These are phyloP conservation scores for Trypanosoma grayi DNA, from an alignment of 208 protist species.

Conservation along the genomic window DNA sequence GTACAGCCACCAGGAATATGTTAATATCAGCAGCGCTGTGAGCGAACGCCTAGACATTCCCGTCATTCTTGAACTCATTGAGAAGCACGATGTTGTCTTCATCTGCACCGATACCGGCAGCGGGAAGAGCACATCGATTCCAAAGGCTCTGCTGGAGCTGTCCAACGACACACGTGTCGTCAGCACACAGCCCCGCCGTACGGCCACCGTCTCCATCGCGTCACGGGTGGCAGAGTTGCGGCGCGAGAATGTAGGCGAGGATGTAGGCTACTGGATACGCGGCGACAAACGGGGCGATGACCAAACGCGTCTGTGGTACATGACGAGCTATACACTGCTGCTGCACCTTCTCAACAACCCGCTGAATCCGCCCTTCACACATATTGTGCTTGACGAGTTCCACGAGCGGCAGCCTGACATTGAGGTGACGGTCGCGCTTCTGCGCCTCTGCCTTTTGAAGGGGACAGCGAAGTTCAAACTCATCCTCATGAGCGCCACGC, in stretches of 20 bases:
- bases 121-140: conserved; percentile 39
- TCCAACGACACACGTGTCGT: conserved; percentile 26
- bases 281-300: conserved; percentile 40
- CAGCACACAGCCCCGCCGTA: conserved; percentile 29
- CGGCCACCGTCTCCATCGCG: conserved; percentile 33
- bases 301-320: conserved; percentile 47
- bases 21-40: conserved; percentile 39
- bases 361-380: conserved; percentile 38
- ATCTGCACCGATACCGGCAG: conserved; percentile 46
- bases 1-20: conserved; percentile 48
- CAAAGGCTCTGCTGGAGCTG: conserved; percentile 36
- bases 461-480: conserved; percentile 87
- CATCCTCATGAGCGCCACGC: conserved; percentile 97
- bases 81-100: conserved; percentile 45
- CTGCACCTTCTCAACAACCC: conserved; percentile 31
- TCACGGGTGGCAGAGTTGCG: conserved; percentile 21
- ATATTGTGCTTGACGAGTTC: conserved; percentile 78
- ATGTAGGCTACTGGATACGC: conserved; percentile 40
- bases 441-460: conserved; percentile 38
- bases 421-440: conserved; percentile 65
- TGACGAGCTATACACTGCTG: conserved; percentile 49
- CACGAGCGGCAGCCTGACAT: conserved; percentile 88
- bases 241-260: conserved; percentile 30
- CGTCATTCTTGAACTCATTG: conserved; percentile 36
- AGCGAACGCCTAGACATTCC: conserved; percentile 78